phyloP scores from a whole-genome alignment of 169 alveolate genomes.

The Theileria luwenshuni region DNA sequence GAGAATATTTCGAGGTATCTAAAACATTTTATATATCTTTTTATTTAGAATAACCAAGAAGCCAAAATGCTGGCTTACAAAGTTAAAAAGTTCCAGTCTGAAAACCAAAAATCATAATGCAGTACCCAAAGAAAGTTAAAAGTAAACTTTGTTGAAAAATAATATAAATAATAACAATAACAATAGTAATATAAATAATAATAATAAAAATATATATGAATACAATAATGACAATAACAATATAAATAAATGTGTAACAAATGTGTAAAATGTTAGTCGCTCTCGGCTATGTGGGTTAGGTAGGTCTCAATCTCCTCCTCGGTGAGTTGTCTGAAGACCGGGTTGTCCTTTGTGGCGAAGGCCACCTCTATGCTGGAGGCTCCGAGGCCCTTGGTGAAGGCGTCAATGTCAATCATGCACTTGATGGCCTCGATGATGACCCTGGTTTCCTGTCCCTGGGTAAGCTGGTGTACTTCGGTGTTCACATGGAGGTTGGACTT shows the following conservation, averaged over 20 bases:
- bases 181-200: constrained; percentile 8
- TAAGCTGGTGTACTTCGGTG: constrained; percentile 58
- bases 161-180: not conserved
- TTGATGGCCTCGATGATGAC: constrained; percentile 72
- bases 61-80: constrained; percentile 46
- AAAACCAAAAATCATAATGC: constrained; percentile 24
- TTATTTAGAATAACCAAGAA: constrained; percentile 50
- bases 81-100: constrained; percentile 48
- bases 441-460: constrained; percentile 55
- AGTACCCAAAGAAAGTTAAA: not conserved
- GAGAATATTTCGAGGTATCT: constrained; percentile 91
- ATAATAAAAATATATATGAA: too few relatives aligned
- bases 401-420: constrained; percentile 74
- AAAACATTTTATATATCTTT: not conserved
- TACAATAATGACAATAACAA: too few relatives aligned
- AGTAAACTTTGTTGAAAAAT: not conserved
- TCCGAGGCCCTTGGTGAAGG: constrained; percentile 74
- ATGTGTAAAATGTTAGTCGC: constrained; percentile 73
- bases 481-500: constrained; percentile 67
- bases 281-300: constrained; percentile 86
- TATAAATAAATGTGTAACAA: not conserved
- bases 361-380: constrained; percentile 91
- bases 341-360: constrained; percentile 81
- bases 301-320: constrained; percentile 85
- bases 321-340: constrained; percentile 83